Evolutionary conservation across 495 filamentous ascomycete species (phyloP).

Genomic region (Annulohypoxylon bovei): DNA sequence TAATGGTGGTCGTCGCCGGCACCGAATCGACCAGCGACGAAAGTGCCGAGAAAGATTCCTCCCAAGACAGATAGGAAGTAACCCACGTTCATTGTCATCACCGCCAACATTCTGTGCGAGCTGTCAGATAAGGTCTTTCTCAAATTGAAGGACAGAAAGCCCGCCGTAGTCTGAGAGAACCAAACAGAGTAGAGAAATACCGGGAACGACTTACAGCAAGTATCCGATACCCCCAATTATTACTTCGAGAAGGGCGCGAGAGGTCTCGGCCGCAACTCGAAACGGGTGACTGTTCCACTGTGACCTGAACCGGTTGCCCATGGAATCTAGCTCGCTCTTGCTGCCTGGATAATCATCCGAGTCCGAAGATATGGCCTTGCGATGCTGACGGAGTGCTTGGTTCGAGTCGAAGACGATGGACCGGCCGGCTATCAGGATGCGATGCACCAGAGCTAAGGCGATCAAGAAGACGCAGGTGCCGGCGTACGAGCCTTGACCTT

Average conservation of each 20-base stretch:
- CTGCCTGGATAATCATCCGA: conserved; percentile 34
- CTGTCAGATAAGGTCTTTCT: background rate
- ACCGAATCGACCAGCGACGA: conserved; percentile 66
- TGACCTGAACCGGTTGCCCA: conserved; percentile 18
- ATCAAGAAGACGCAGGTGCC: conserved; percentile 82
- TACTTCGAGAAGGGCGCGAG: conserved; percentile 58
- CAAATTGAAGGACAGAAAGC: background rate
- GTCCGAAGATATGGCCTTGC: conserved; percentile 19
- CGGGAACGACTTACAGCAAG: conserved; percentile 69
- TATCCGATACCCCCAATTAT: conserved; percentile 76
- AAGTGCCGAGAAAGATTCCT: conserved; percentile 78
- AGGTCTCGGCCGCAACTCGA: conserved; percentile 34
- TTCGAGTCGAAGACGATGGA: conserved; percentile 26
- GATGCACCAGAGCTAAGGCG: conserved; percentile 69
- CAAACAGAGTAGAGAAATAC: background rate
- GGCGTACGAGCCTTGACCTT: conserved; percentile 69
- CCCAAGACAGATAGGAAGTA: conserved; percentile 83
- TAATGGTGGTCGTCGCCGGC: conserved; percentile 31
- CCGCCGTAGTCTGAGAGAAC: background rate
- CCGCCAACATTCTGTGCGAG: conserved; percentile 79
- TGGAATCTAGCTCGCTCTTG: conserved; percentile 27
- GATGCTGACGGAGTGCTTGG: conserved; percentile 13
- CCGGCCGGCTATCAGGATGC: conserved; percentile 67
- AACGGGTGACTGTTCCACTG: conserved; percentile 36
- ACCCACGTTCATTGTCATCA: conserved; percentile 91